Evolutionary conservation across 202 grass and related monocot genomes (phyloP), one percentile per base, ranked within the genome.

Genomic region (Dendrocalamus latiflorus): DNA sequence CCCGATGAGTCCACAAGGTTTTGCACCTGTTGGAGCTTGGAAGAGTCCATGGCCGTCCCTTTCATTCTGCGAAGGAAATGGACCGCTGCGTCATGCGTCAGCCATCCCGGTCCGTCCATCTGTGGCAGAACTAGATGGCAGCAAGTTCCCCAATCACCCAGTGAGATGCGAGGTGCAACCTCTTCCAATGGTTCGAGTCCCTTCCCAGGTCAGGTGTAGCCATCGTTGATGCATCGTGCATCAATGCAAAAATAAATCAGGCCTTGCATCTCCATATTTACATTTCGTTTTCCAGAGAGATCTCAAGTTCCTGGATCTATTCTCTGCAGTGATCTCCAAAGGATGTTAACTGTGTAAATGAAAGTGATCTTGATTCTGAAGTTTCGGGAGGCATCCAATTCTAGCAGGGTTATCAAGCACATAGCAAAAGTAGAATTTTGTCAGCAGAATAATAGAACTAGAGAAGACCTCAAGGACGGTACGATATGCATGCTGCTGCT

Each of bases 51-150:
- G 70, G n/a, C 71, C 77, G 38, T 89, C 77, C 55, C 77, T 89
- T 21, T 89, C 51, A 79, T 68, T 34, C 67, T 33, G 81, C 76
- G n/a, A n/a, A n/a, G 53, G 70, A 69, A 80, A 85, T 57, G 51
- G 77, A 80, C 70, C 25, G 10, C 77, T 20, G 56, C 70, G 63
- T 45, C 82, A 56, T 70, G 81, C 42, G 22, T 76, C 76, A 67
- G 36, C 51, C 15, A 76, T 69, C 64, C 47, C 3, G 37, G 54
- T 47, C 82, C 77, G 87, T 85, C 82, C 87, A 89, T 85, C 63
- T 85, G 82, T 89, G 77, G 77, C 82, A 75, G 43, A 71, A n/a
- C 63, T 44, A 85, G 51, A 85, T 62, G 82, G 62, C 76, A 17
- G 16, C 69, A 76, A 80, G 75, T 60, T 79, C 62, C 81, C 60